phyloP scores from a whole-genome alignment of 768 basidiomycete genomes.

The Neoboletus brunneissimus region DNA sequence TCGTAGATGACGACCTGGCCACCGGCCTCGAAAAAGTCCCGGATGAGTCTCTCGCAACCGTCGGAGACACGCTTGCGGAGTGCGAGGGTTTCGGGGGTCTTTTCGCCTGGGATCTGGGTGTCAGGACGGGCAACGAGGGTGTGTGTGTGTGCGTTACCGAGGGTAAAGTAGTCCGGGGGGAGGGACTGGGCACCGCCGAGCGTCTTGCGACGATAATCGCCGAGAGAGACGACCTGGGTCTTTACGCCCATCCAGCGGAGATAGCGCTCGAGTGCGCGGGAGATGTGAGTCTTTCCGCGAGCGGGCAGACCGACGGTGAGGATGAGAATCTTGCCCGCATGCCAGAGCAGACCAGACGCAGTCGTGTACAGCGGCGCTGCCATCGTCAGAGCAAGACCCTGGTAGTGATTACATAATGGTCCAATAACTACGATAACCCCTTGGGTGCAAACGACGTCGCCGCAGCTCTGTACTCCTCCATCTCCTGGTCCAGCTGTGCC shows the following conservation, averaged over 20 bases:
- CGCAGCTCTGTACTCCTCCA: conserved; percentile 72
- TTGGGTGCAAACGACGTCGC: conserved; percentile 15
- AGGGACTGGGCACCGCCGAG: conserved; percentile 86
- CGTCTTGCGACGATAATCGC: conserved; percentile 89
- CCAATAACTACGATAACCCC: not conserved
- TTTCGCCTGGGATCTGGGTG: conserved; percentile 53
- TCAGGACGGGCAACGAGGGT: not conserved
- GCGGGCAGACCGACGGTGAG: conserved; percentile 92
- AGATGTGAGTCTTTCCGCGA: conserved; percentile 95
- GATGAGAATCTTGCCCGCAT: conserved; percentile 94
- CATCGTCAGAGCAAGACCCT: conserved; percentile 37
- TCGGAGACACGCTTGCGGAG: conserved; percentile 70
- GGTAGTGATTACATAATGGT: conserved; percentile 20
- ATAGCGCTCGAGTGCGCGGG: conserved; percentile 93
- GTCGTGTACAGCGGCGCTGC: conserved; percentile 96
- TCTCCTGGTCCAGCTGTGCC: conserved; percentile 71
- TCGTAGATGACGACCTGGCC: conserved; percentile 99
- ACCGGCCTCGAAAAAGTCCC: conserved; percentile 79
- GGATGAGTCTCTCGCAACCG: conserved; percentile 87
- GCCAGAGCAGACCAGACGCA: conserved; percentile 79
- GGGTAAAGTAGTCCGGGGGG: conserved; percentile 89
- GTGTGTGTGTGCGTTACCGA: conserved; percentile 44
- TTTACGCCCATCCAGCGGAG: conserved; percentile 98
- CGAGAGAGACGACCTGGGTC: conserved; percentile 90
- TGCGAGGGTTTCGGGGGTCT: conserved; percentile 74